Evolutionary conservation across 2,329 filamentous ascomycete species (phyloP).

Genomic region (Colletotrichum phormii): DNA sequence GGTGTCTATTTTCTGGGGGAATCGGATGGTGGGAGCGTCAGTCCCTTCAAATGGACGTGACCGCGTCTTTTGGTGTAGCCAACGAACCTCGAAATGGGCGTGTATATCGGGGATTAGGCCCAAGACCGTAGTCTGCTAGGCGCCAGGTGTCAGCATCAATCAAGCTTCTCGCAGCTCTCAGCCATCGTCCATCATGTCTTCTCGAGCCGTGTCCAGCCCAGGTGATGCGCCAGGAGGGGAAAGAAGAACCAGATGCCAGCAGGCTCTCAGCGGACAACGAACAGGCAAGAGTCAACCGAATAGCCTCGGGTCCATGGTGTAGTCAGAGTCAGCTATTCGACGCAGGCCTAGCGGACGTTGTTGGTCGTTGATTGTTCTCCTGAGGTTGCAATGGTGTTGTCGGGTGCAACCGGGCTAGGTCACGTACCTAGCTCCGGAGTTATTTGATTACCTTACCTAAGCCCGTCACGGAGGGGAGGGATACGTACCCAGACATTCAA

Average conservation of each 20-base stretch:
- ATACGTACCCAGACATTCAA: neutral
- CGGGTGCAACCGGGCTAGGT: neutral
- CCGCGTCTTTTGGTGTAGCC: neutral
- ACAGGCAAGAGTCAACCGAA: neutral
- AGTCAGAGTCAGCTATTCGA: neutral
- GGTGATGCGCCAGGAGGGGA: no score
- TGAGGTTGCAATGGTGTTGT: neutral
- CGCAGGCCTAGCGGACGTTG: neutral
- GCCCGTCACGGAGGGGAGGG: neutral
- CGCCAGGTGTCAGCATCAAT: neutral
- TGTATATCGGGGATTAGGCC: neutral
- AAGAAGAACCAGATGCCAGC: no score
- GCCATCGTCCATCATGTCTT: neutral
- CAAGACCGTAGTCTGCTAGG: neutral
- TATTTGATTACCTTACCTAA: neutral
- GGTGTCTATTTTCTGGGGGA: conserved; percentile 10
- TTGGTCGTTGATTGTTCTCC: neutral
- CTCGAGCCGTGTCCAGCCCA: neutral
- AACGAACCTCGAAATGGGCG: neutral
- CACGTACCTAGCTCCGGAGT: neutral
- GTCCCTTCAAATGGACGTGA: neutral
- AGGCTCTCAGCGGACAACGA: no score
- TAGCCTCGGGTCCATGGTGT: neutral
- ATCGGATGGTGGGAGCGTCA: neutral
- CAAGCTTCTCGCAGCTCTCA: neutral